Conservation (phyloP, 305 asterid genomes). For the Fraxinus greggii region DNA sequence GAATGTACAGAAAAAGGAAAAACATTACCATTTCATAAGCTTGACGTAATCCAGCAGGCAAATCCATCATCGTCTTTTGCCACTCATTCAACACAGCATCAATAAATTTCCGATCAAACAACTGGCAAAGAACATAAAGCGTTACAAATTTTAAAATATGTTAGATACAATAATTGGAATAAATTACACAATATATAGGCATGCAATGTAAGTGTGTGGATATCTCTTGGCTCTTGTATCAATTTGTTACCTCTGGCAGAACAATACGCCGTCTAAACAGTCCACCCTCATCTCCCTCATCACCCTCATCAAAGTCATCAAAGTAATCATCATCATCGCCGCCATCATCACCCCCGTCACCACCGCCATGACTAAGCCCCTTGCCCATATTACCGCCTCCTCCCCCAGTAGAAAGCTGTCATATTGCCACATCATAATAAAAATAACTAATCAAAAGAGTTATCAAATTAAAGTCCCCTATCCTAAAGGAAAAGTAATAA, state of each 20-base stretch:
- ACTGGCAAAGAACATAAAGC: constrained; percentile 40
- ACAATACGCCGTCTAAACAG: constrained; percentile 80
- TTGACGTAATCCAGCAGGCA: constrained; percentile 95
- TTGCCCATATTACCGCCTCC: constrained; percentile 94
- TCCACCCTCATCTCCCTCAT: constrained; percentile 97
- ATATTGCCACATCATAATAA: constrained; percentile 20
- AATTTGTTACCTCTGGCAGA: constrained; percentile 70
- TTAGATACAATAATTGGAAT: background rate
- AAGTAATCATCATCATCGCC: constrained; percentile 98
- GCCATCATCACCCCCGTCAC: constrained; percentile 95
- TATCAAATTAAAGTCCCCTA: background rate
- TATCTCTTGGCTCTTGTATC: background rate
- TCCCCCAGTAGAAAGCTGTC: constrained; percentile 84
- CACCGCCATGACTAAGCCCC: constrained; percentile 89
- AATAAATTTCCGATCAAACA: constrained; percentile 87
- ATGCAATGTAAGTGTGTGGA: background rate
- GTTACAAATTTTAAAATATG: constrained; percentile 19
- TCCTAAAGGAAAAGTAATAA: background rate
- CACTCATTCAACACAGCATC: constrained; percentile 96
- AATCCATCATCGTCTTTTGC: constrained; percentile 96
- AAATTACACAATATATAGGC: background rate
- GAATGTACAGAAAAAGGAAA: background rate
- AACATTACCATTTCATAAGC: constrained; percentile 89
- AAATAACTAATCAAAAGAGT: background rate
- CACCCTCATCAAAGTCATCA: constrained; percentile 93